phyloP scores from a whole-genome alignment of 2,329 filamentous ascomycete genomes.

The Aschersonia sp. region DNA sequence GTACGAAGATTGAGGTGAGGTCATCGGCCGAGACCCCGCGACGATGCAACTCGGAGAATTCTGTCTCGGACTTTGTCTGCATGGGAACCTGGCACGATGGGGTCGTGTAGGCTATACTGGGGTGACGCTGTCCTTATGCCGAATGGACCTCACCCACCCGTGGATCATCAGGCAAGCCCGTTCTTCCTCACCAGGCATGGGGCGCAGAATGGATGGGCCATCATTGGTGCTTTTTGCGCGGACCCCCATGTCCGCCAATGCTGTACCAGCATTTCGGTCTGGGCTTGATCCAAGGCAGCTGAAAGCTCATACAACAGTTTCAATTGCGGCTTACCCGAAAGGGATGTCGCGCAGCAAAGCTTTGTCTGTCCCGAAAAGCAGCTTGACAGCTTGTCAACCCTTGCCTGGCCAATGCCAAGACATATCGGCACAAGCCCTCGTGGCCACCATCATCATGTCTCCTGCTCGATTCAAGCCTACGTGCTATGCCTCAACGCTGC shows the following conservation, averaged over 20 bases:
- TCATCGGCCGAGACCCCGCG: not conserved
- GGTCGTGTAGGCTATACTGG: too few relatives aligned
- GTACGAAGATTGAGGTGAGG: too few relatives aligned
- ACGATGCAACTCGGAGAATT: not conserved
- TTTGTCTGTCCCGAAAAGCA: not conserved
- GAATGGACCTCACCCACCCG: not conserved
- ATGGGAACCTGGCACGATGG: not conserved
- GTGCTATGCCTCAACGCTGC: too few relatives aligned
- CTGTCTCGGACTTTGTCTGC: not conserved
- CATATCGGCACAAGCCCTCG: too few relatives aligned
- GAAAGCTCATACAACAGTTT: constrained; percentile 2
- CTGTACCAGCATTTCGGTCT: not conserved
- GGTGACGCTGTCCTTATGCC: not conserved
- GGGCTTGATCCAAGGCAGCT: constrained; percentile 6
- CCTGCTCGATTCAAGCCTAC: too few relatives aligned
- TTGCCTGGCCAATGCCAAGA: too few relatives aligned
- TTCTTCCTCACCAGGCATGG: too few relatives aligned
- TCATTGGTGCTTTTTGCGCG: not conserved
- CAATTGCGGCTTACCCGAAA: too few relatives aligned
- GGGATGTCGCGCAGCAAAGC: too few relatives aligned
- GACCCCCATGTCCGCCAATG: not conserved
- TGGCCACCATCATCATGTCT: too few relatives aligned
- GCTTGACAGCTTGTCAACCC: too few relatives aligned
- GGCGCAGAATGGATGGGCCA: too few relatives aligned
- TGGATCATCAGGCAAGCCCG: not conserved